Percentiles rank a stretch among this genome's conserved stretches.
Conservation (phyloP, 768 basidiomycete species). For the Dioszegia hungarica region DNA sequence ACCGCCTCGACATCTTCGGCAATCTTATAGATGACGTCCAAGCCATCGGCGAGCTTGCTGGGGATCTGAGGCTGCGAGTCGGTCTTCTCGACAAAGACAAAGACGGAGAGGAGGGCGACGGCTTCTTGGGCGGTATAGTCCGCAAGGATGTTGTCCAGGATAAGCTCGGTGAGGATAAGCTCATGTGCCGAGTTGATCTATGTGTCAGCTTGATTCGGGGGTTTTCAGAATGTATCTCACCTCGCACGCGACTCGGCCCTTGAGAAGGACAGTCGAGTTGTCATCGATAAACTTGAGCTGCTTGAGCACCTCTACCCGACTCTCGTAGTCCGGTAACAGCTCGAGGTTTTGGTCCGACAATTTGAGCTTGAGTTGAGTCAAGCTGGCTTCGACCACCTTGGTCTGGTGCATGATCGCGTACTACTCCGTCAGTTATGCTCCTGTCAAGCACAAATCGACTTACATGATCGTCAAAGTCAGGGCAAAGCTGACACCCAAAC, state of each 20-base stretch:
- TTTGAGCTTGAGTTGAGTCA: slow-evolving; percentile 71
- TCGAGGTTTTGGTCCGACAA: slow-evolving; percentile 97
- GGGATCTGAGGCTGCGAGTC: slow-evolving; percentile 80
- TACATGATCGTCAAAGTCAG: slow-evolving; percentile 70
- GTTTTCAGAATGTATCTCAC: slow-evolving; percentile 53
- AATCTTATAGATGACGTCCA: slow-evolving; percentile 70
- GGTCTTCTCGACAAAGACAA: slow-evolving; percentile 98
- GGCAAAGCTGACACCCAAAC: slow-evolving; percentile 58
- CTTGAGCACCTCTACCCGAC: slow-evolving; percentile 81
- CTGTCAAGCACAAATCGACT: slow-evolving; percentile 41
- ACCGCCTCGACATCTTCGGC: slow-evolving; percentile 70
- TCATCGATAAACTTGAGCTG: slow-evolving; percentile 91
- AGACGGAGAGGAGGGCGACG: slow-evolving; percentile 89
- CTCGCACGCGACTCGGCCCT: slow-evolving; percentile 97
- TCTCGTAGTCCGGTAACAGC: slow-evolving; percentile 93
- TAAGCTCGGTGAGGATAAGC: slow-evolving; percentile 90
- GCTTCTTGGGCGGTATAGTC: slow-evolving; percentile 91
- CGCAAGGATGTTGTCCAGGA: slow-evolving; percentile 89
- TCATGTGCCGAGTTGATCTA: slow-evolving; percentile 99
- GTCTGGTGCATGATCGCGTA: slow-evolving; percentile 70
- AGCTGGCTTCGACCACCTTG: slow-evolving; percentile 66
- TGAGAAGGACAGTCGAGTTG: slow-evolving; percentile 88
- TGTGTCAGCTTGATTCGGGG: neutral
- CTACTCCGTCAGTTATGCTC: slow-evolving; percentile 51
- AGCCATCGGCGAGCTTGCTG: slow-evolving; percentile 70